Conservation (phyloP, 164 flowering plant genomes). For the Macadamia tetraphylla region DNA sequence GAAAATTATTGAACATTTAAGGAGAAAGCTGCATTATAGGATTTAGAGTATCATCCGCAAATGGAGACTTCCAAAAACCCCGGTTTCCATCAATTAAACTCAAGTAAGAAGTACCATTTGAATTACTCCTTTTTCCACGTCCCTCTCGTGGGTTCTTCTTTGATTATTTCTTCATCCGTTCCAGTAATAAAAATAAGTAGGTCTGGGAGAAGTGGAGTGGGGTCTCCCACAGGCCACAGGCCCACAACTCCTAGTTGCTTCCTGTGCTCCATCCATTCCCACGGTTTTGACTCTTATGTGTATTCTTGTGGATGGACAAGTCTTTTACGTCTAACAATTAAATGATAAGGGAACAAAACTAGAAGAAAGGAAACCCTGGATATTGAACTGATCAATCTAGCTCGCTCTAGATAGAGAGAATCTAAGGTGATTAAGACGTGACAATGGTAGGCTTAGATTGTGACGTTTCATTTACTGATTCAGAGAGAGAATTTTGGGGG, state of each 20-base stretch:
- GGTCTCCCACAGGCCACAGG: neutral
- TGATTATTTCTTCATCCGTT: constrained; percentile 12
- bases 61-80: no score
- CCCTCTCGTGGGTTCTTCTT: neutral
- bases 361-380: neutral
- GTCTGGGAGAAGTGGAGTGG: constrained; percentile 5
- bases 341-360: neutral
- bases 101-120: no score
- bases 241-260: neutral
- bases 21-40: no score
- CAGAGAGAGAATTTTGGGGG: neutral
- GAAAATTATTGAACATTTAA: no score
- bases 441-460: constrained; percentile 29
- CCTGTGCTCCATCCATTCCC: no score
- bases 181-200: constrained; percentile 4
- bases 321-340: neutral
- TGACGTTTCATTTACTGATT: constrained; percentile 27
- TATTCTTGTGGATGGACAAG: no score
- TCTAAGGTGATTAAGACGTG: constrained; percentile 35
- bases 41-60: no score
- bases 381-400: neutral
- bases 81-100: no score
- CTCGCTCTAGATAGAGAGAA: constrained; percentile 11
- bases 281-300: no score
- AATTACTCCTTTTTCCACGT: no score